Evolutionary conservation across 805 yeast species (phyloP).

Genomic region (Candida verbasci): DNA sequence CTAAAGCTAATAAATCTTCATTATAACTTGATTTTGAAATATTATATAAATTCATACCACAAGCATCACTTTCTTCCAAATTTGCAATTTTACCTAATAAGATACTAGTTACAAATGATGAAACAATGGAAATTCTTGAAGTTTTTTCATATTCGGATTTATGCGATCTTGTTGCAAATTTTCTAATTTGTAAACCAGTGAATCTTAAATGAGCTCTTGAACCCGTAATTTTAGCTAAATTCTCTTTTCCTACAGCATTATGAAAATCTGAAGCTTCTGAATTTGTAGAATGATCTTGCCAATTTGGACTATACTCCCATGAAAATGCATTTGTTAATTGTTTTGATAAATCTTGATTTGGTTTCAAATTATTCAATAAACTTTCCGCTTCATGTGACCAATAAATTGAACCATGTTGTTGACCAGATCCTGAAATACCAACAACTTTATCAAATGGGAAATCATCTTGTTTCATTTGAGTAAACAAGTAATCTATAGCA

Average conservation of each 20-base stretch:
- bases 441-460: conserved; percentile 58
- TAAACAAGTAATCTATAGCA: conserved; percentile 64
- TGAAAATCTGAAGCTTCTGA: conserved; percentile 63
- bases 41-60: conserved; percentile 91
- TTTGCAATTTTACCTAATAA: conserved; percentile 60
- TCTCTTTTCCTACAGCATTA: conserved; percentile 43
- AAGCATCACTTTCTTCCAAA: conserved; percentile 81
- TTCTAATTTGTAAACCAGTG: conserved; percentile 89
- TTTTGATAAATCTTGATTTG: conserved; percentile 31
- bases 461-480: conserved; percentile 41
- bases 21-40: conserved; percentile 53
- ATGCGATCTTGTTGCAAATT: conserved; percentile 51
- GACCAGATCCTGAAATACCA: conserved; percentile 82
- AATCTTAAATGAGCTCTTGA: conserved; percentile 86
- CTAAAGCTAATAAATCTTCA: conserved; percentile 49
- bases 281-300: conserved; percentile 93
- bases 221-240: conserved; percentile 69
- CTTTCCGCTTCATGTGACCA: conserved; percentile 55
- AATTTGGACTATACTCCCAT: conserved; percentile 70
- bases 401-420: conserved; percentile 88
- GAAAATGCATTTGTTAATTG: conserved; percentile 56
- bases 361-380: conserved; percentile 35
- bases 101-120: conserved; percentile 71
- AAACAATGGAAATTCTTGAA: conserved; percentile 63
- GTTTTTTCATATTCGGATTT: conserved; percentile 55